A percentile compares a stretch with the other conserved stretches of the same genome.
Evolutionary conservation across 2,329 filamentous ascomycete genomes (phyloP).

Genomic region (Tolypocladium cylindrosporum): DNA sequence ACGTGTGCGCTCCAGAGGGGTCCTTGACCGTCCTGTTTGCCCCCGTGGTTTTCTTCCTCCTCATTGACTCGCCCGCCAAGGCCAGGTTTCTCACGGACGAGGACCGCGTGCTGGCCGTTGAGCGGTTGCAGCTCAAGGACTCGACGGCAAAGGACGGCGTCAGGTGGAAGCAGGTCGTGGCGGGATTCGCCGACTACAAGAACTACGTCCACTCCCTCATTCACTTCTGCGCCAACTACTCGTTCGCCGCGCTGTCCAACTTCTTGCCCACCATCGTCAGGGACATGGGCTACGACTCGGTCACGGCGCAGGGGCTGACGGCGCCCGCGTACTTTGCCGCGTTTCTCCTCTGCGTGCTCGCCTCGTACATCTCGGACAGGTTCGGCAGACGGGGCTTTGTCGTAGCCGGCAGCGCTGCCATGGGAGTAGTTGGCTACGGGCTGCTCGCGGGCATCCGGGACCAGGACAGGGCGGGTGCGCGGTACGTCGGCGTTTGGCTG

Average conservation of each 20-base stretch:
- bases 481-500: slow-evolving; percentile 27
- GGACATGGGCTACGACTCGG: slow-evolving; percentile 26
- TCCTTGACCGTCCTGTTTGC: slow-evolving; percentile 17
- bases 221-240: slow-evolving; percentile 27
- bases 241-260: slow-evolving; percentile 27
- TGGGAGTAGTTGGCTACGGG: slow-evolving; percentile 20
- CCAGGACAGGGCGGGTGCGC: slow-evolving; percentile 8
- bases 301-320: slow-evolving; percentile 29
- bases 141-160: slow-evolving; percentile 6
- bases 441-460: slow-evolving; percentile 13
- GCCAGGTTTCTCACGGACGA: slow-evolving; percentile 16
- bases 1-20: slow-evolving; percentile 8
- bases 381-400: slow-evolving; percentile 22
- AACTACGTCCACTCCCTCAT: slow-evolving; percentile 25
- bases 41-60: slow-evolving; percentile 17
- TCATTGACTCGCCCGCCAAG: slow-evolving; percentile 18
- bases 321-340: slow-evolving; percentile 30
- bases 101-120: slow-evolving; percentile 13
- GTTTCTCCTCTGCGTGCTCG: slow-evolving; percentile 21
- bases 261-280: slow-evolving; percentile 30
- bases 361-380: slow-evolving; percentile 23
- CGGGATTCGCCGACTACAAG: slow-evolving; percentile 22
- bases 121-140: slow-evolving; percentile 8
- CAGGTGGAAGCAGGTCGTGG: slow-evolving; percentile 20
- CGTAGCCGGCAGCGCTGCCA: slow-evolving; percentile 13